Evolutionary conservation across 495 filamentous ascomycete species (phyloP).

Genomic region (Aspergillus incahuasiensis): DNA sequence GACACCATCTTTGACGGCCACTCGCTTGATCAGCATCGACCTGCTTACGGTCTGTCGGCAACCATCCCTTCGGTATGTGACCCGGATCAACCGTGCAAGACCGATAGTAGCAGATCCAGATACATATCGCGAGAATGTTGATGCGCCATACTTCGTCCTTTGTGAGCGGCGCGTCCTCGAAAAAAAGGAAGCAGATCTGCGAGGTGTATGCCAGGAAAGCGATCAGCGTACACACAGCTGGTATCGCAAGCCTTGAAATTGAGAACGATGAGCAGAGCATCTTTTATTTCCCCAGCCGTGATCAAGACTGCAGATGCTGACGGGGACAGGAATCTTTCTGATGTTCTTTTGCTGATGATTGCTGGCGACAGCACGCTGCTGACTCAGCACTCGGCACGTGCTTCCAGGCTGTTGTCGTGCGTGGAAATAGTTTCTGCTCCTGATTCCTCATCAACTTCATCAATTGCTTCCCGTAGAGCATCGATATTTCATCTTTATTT

Average conservation of each 20-base stretch:
- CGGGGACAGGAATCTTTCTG: too few species aligned
- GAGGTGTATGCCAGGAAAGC: slow-evolving; percentile 78
- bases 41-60: slow-evolving; percentile 20
- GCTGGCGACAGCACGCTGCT: not conserved
- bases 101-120: slow-evolving; percentile 76
- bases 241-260: slow-evolving; percentile 52
- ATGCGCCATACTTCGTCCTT: slow-evolving; percentile 58
- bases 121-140: slow-evolving; percentile 65
- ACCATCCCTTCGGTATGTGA: slow-evolving; percentile 31
- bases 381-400: slow-evolving; percentile 6
- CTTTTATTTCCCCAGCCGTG: not conserved
- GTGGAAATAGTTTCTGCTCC: slow-evolving; percentile 2
- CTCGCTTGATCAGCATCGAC: slow-evolving; percentile 24
- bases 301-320: not conserved
- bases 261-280: slow-evolving; percentile 20
- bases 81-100: slow-evolving; percentile 79
- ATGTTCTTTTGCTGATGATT: not conserved
- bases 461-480: not conserved
- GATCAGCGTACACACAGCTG: slow-evolving; percentile 63
- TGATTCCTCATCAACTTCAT: not conserved
- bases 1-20: slow-evolving; percentile 65
- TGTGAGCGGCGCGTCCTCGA: slow-evolving; percentile 65
- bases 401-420: not conserved
- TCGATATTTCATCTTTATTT: not conserved
- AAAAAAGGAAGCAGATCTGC: slow-evolving; percentile 74